Conservation (phyloP, 1,284 basidiomycete genomes). For the Ganoderma boninense region DNA sequence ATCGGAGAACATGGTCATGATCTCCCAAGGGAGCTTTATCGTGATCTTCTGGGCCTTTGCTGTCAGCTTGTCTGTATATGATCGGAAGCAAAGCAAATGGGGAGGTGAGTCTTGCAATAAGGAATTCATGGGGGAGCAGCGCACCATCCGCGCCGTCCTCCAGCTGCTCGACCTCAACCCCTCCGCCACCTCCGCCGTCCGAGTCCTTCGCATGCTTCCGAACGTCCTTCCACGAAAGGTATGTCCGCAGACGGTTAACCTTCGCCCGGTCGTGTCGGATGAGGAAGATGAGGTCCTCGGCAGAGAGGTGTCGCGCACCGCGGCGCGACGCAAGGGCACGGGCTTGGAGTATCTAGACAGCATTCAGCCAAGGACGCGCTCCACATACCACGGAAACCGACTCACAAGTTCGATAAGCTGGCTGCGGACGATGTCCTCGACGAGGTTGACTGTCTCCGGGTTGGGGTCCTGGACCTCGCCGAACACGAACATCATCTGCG, state of each 20-base stretch:
- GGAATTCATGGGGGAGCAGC: neutral
- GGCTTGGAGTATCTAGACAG: slow-evolving; percentile 86
- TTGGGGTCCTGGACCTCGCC: slow-evolving; percentile 94
- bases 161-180: slow-evolving; percentile 80
- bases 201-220: slow-evolving; percentile 92
- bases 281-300: slow-evolving; percentile 19
- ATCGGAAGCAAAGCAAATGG: neutral
- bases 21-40: slow-evolving; percentile 97
- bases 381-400: neutral
- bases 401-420: slow-evolving; percentile 93
- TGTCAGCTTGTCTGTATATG: slow-evolving; percentile 73
- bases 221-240: slow-evolving; percentile 99
- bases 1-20: slow-evolving; percentile 90
- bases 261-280: slow-evolving; percentile 93
- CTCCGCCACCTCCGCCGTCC: slow-evolving; percentile 74
- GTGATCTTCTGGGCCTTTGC: slow-evolving; percentile 92
- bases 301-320: slow-evolving; percentile 83
- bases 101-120: neutral
- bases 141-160: slow-evolving; percentile 82
- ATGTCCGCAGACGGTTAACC: slow-evolving; percentile 92
- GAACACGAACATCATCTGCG: slow-evolving; percentile 72
- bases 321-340: slow-evolving; percentile 84
- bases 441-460: slow-evolving; percentile 87
- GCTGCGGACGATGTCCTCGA: slow-evolving; percentile 95
- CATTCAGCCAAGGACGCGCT: neutral